Evolutionary conservation across 2,329 filamentous ascomycete genomes (phyloP), one percentile per base, ranked within the genome.

Genomic region (Verruconis gallopava): DNA sequence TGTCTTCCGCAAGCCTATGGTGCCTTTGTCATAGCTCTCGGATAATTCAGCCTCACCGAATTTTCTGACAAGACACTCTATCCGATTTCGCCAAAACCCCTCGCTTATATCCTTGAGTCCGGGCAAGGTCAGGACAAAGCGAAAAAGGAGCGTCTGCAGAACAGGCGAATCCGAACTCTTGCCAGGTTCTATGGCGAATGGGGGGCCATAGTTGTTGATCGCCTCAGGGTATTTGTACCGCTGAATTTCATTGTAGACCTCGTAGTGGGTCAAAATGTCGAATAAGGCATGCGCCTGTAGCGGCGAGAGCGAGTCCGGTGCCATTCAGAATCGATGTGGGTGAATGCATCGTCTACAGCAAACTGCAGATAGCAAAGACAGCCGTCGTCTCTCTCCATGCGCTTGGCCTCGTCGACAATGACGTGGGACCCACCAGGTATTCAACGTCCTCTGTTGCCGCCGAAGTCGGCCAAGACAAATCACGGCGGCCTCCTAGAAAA

Each of bases 1-100:
- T 15, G 79, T 82, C 62, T 85, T 86, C 40, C 83, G 69, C 45
- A 78, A 77, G 1, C 83, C 83, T 49, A 89, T 61, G 0, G 75
- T 69, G 12, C 80, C 82, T 58, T 85, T 85, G 56, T 89, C 83
- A 53, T 86, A 89, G 55, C 80, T 85, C 57, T 89, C 83, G 1
- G 80, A 85, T 21, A 89, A 64, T 39, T 84, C 75, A 2, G 76
- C 80, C 21, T 77, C 70, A 5, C 71, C 77, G 42, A 89, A 63
- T 68, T 50, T 32, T 13, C 65, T 61, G 50, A 84, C 64, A 13
- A 85, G 57, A 2, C 69, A 68, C 49, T 75, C 70, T 18, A 80
- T 64, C 35, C 73, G 68, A n/a, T 68, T 64, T 22, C 66, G 67
- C 79, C 79, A 85, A 57, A 82, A 84, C 3, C 73, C 72, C 1